phyloP scores from a whole-genome alignment of 345 rosid species.

The Rhizophora mangle region DNA sequence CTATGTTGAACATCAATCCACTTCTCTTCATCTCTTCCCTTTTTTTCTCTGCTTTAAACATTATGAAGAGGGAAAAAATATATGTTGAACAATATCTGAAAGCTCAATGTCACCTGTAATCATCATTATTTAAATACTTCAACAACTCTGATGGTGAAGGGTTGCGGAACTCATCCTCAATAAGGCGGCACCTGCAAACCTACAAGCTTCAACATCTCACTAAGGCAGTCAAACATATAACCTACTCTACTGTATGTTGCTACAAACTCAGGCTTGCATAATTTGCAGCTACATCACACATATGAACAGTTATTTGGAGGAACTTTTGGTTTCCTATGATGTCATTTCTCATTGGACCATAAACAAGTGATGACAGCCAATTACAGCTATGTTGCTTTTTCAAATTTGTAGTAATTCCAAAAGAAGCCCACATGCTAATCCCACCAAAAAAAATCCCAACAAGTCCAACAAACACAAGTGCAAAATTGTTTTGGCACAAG shows the following conservation, averaged over 20 bases:
- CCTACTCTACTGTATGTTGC: neutral
- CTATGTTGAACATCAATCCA: too few species aligned
- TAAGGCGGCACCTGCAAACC: conserved; percentile 71
- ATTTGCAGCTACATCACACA: neutral
- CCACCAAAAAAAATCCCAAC: too few species aligned
- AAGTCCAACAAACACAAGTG: neutral
- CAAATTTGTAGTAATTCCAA: too few species aligned
- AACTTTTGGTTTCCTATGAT: neutral
- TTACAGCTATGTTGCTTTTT: too few species aligned
- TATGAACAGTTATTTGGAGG: neutral
- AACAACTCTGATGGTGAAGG: conserved; percentile 65
- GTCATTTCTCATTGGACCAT: neutral
- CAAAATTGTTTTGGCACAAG: neutral
- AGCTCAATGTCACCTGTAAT: conserved; percentile 53
- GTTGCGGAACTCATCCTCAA: conserved; percentile 81
- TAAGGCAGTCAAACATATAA: neutral
- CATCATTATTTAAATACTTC: conserved; percentile 77
- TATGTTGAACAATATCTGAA: neutral
- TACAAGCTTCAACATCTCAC: conserved; percentile 27
- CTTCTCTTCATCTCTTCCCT: too few species aligned
- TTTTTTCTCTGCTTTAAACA: too few species aligned
- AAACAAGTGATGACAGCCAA: too few species aligned
- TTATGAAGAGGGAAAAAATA: neutral
- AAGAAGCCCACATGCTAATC: too few species aligned
- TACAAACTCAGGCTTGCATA: neutral